Conservation (phyloP, 352 stramenopile genomes). For the Pythium dissimile region DNA sequence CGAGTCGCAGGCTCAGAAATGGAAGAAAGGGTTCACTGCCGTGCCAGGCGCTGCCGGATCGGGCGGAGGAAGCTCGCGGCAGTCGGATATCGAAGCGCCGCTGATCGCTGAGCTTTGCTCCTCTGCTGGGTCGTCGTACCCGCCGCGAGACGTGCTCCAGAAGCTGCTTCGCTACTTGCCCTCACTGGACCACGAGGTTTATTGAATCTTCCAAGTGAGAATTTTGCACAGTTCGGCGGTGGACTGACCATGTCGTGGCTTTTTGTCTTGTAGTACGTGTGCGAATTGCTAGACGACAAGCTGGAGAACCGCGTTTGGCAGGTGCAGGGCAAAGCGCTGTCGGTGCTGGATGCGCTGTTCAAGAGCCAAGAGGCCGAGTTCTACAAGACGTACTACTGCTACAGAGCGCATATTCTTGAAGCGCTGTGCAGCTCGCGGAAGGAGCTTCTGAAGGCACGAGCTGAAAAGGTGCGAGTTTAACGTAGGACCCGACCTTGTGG, state of each 20-base stretch:
- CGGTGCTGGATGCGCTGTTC: conserved; percentile 66
- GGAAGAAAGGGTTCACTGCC: conserved; percentile 71
- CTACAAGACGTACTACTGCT: conserved; percentile 71
- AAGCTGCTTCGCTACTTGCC: conserved; percentile 72
- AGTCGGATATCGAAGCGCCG: conserved; percentile 61
- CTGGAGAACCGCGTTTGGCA: conserved; percentile 81
- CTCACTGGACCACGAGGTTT: conserved; percentile 66
- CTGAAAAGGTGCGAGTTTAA: conserved; percentile 52
- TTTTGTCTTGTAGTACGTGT: conserved; percentile 59
- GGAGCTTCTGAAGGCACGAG: conserved; percentile 68
- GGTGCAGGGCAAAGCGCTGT: conserved; percentile 77
- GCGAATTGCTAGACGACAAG: conserved; percentile 83
- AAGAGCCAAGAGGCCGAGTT: conserved; percentile 48
- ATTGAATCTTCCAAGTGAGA: too few relatives aligned
- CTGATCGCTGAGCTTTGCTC: conserved; percentile 79
- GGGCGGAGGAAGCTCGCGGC: conserved; percentile 13
- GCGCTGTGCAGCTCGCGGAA: conserved; percentile 61
- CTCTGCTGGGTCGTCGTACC: conserved; percentile 76
- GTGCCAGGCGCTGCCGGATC: conserved; percentile 8
- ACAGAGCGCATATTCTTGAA: conserved; percentile 43
- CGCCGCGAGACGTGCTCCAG: conserved; percentile 69
- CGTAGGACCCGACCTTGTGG: background rate
- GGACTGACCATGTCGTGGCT: background rate
- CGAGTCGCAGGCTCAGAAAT: conserved; percentile 66
- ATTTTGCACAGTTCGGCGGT: too few relatives aligned